Conservation (phyloP, 2,329 filamentous ascomycete species). For the Cryoendolithus antarcticus region DNA sequence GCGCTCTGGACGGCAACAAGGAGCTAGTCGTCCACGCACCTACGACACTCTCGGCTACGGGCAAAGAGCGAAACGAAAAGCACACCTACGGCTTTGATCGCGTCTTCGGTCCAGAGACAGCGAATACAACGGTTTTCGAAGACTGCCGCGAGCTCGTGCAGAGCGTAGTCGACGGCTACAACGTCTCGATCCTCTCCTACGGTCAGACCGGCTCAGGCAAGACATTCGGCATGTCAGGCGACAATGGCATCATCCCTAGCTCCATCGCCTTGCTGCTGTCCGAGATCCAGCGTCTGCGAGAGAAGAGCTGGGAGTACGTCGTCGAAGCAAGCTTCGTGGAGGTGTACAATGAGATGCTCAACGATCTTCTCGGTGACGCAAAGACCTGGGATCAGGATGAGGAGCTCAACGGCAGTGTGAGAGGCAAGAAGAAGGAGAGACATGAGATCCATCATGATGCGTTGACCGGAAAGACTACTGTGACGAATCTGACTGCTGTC, state of each 20-base stretch:
- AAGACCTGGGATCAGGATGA: constrained; percentile 46
- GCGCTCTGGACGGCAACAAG: constrained; percentile 61
- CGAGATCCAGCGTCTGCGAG: constrained; percentile 67
- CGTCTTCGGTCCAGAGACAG: constrained; percentile 66
- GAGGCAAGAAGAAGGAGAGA: constrained; percentile 52
- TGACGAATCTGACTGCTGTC: constrained; percentile 69
- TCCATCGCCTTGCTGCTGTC: constrained; percentile 90
- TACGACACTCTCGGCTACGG: constrained; percentile 72
- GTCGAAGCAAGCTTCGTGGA: constrained; percentile 95
- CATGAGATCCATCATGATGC: constrained; percentile 85
- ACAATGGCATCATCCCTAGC: constrained; percentile 87
- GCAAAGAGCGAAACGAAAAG: constrained; percentile 61
- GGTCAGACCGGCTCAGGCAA: constrained; percentile 96
- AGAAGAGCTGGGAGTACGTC: constrained; percentile 86
- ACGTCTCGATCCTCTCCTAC: constrained; percentile 98
- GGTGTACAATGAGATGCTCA: constrained; percentile 95
- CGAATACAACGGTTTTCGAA: constrained; percentile 81
- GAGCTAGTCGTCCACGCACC: constrained; percentile 76
- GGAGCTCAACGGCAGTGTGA: constrained; percentile 13
- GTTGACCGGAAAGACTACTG: constrained; percentile 64
- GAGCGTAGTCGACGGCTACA: constrained; percentile 91
- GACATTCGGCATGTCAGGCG: constrained; percentile 87
- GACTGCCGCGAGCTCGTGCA: constrained; percentile 96
- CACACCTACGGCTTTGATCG: constrained; percentile 86
- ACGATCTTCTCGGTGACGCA: constrained; percentile 68